Base-by-base conservation (phyloP, 768 basidiomycete species). In the Xerocomellus intermedius region DNA sequence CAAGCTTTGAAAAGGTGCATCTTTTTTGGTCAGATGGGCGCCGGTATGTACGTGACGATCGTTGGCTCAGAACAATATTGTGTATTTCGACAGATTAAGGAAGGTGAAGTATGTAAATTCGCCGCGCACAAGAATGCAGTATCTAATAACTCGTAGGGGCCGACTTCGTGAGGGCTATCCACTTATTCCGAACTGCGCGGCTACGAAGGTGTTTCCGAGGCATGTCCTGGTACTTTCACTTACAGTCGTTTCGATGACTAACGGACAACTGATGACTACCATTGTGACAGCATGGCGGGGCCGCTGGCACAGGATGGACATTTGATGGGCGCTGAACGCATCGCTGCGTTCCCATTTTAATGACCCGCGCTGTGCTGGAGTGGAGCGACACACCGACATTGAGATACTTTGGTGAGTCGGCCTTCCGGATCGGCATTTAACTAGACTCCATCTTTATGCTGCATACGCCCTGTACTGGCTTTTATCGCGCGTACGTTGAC, bases 281-380 rank as follows among this genome's bases (percentile, higher is more conserved):
- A 48, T 55, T 55, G 61, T 60, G 61, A 35, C 52, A 50, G 42
- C 49, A 42, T 33, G 48, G 52, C 64, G 64, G 64, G 50, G 7
- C 58, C 65, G 55, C 32, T 38, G 53, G 41, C 42, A 55, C 38
- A 53, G 49, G 51, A 47, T 46, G 10, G 10, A n/a, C 50, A 21
- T 41, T 13, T 48, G 53, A 64, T 62, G 59, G 39, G 59, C 56
- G 55, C 58, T 42, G 52, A 42, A 39, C 8, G 17, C 35, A 41
- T 38, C 37, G 49, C 55, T 58, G 52, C 53, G 53, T 60, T 54
- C 10, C 35, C 16, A 21, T 49, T 30, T 21, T 46, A 36, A 48
- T 41, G 45, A 32, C 43, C 36, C 47, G 24, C 47, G 43, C 35
- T 42, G 42, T 30, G 55, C 59, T 44, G 62, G 51, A 2, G 36